phyloP scores from a whole-genome alignment of 352 stramenopile species.

The Hyaloperonospora brassicae region DNA sequence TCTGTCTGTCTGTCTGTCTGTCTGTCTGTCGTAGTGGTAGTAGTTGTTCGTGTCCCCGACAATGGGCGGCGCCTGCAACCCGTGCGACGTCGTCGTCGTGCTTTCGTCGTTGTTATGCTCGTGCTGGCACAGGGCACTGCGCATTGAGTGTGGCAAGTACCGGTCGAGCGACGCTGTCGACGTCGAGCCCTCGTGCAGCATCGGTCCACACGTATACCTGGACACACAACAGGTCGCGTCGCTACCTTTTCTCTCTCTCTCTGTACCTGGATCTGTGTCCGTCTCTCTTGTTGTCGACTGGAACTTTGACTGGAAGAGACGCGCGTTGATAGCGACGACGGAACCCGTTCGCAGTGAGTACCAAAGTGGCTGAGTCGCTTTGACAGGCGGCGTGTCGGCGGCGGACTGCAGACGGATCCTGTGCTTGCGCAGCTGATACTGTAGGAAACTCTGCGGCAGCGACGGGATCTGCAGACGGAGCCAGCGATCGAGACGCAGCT shows the following conservation, averaged over 20 bases:
- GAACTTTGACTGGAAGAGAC: conserved; percentile 32
- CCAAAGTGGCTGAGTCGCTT: conserved; percentile 18
- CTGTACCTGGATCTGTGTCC: no score
- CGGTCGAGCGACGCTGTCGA: conserved; percentile 34
- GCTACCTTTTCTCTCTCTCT: no score
- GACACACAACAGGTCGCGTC: no score
- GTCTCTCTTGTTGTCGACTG: no score
- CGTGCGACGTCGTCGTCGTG: conserved; percentile 23
- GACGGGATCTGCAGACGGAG: conserved; percentile 43
- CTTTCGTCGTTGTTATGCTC: no score
- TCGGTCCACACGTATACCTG: no score
- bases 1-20: no score
- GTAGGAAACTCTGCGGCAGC: conserved; percentile 48
- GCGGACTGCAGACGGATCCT: conserved; percentile 42
- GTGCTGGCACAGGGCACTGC: not conserved
- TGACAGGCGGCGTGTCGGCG: not conserved
- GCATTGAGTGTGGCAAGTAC: conserved; percentile 34
- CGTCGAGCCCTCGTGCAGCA: conserved; percentile 24
- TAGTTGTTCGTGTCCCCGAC: conserved; percentile 32
- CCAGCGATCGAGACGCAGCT: conserved; percentile 66
- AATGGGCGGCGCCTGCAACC: conserved; percentile 72
- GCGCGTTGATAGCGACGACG: conserved; percentile 45
- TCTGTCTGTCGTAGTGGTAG: conserved; percentile 21
- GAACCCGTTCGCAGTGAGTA: conserved; percentile 30
- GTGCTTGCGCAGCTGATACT: conserved; percentile 55